phyloP scores from a whole-genome alignment of 1,139 yeast species.

The Geotrichum armillariae region DNA sequence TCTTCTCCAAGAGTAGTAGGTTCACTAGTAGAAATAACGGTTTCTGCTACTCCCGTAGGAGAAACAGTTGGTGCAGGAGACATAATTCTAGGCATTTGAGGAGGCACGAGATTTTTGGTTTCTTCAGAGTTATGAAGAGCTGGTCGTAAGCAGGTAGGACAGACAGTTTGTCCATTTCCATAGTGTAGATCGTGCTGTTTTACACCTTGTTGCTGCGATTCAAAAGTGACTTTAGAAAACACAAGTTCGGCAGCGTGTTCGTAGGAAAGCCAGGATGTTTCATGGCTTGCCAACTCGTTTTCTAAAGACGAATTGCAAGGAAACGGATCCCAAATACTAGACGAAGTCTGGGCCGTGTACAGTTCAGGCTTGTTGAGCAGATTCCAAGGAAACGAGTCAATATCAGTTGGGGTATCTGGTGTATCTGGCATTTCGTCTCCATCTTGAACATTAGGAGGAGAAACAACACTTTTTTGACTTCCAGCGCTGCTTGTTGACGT shows the following conservation, averaged over 20 bases:
- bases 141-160: not conserved
- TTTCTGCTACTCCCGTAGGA: not conserved
- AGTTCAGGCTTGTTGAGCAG: not conserved
- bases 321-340: conserved; percentile 2
- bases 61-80: not conserved
- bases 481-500: not conserved
- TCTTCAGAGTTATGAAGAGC: not conserved
- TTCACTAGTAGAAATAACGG: too few species aligned
- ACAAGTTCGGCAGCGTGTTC: not conserved
- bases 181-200: not conserved
- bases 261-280: not conserved
- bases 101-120: not conserved
- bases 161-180: not conserved
- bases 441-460: not conserved
- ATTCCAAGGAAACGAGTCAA: not conserved
- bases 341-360: not conserved
- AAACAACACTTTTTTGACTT: not conserved
- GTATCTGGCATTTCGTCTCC: not conserved
- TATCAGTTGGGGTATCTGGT: not conserved
- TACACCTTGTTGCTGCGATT: not conserved
- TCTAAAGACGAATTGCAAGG: not conserved
- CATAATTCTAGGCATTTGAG: too few species aligned
- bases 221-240: not conserved
- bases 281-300: not conserved
- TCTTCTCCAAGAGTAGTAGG: too few species aligned